Conservation (phyloP, 441 rosid species). For the Croton setiger region DNA sequence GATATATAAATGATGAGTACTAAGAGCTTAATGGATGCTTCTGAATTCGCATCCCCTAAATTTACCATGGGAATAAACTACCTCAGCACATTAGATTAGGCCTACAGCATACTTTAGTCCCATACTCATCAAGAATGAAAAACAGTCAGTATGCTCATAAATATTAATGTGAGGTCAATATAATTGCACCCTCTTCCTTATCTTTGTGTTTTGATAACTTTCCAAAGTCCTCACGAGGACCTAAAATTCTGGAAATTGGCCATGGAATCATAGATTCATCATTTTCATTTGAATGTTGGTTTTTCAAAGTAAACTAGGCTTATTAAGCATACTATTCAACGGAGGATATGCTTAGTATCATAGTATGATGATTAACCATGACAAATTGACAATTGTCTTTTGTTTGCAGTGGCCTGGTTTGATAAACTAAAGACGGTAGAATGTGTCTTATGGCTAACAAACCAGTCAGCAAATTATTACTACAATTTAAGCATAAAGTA, state of each 20-base stretch:
- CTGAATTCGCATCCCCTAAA: background rate
- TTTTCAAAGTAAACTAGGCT: background rate
- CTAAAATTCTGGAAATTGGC: background rate
- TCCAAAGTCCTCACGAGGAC: background rate
- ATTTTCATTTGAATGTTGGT: background rate
- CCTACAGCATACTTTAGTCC: too few species aligned
- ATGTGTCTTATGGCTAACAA: background rate
- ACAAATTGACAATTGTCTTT: constrained; percentile 35
- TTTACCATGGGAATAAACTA: background rate
- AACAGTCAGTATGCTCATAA: background rate
- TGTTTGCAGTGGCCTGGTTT: background rate
- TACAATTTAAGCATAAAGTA: background rate
- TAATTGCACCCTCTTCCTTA: background rate
- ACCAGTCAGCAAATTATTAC: background rate
- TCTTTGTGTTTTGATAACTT: background rate
- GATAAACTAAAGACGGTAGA: background rate
- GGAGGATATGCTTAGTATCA: background rate
- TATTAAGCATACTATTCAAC: background rate
- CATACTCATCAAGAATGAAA: background rate
- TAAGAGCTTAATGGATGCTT: too few species aligned
- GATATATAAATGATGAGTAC: background rate
- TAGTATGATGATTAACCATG: constrained; percentile 21
- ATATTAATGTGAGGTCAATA: background rate
- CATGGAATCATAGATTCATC: background rate
- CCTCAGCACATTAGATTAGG: background rate